These are phyloP conservation scores for Guillardia theta DNA, from an alignment of 78 protist species.

Conservation along the genomic window DNA sequence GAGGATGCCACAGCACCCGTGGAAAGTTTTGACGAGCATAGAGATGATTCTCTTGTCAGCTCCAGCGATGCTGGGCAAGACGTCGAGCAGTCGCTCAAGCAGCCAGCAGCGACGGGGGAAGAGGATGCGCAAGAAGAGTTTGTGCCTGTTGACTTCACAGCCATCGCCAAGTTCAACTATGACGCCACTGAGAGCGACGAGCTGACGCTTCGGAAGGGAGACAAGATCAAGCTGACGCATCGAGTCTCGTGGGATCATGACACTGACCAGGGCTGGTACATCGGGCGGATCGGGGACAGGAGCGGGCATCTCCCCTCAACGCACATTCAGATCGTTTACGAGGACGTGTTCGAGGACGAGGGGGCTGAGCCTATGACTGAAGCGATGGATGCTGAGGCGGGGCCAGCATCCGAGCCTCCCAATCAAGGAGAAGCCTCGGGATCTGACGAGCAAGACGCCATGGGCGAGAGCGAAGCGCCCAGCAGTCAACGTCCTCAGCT, in stretches of 20 bases:
- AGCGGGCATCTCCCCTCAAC: not conserved
- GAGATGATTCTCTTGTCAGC: not conserved
- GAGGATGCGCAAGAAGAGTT: not conserved
- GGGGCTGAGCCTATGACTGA: not conserved
- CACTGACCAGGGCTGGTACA: constrained; percentile 4
- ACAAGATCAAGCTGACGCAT: not conserved
- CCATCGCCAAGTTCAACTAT: not conserved
- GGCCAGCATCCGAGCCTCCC: too few relatives aligned
- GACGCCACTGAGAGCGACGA: not conserved
- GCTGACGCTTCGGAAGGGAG: not conserved
- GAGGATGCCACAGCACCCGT: not conserved
- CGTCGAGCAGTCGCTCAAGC: not conserved
- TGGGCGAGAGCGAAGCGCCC: too few relatives aligned
- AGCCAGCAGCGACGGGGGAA: too few relatives aligned
- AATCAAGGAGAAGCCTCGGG: too few relatives aligned
- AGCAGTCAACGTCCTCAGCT: too few relatives aligned
- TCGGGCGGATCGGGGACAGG: not conserved
- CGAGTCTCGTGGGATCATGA: not conserved
- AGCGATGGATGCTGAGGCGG: too few relatives aligned
- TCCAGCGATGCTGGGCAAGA: not conserved
- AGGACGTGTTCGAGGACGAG: not conserved
- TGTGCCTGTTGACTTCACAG: not conserved
- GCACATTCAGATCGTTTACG: not conserved
- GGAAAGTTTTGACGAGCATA: not conserved
- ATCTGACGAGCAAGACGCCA: too few relatives aligned